A percentile compares a stretch with the other conserved stretches of the same genome.
Evolutionary conservation across 2,329 filamentous ascomycete genomes (phyloP).

Genomic region (Neurospora crassa): DNA sequence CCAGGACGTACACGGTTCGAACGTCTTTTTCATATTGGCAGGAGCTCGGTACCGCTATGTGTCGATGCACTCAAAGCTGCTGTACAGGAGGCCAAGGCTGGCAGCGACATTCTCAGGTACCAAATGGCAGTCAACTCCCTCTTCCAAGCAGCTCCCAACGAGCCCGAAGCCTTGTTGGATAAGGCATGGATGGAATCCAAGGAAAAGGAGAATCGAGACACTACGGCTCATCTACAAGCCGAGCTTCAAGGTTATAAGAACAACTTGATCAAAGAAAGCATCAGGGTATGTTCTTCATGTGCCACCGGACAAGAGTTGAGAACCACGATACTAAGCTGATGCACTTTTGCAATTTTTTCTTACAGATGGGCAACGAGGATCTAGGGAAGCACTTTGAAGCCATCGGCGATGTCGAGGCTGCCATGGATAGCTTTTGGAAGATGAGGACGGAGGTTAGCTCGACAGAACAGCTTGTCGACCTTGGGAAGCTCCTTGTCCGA

Average conservation of each 20-base stretch:
- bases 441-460: slow-evolving; percentile 90
- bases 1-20: slow-evolving; percentile 72
- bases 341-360: neutral
- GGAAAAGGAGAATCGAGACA: slow-evolving; percentile 55
- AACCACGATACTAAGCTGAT: slow-evolving; percentile 1
- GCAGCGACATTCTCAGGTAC: slow-evolving; percentile 66
- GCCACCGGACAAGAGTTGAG: neutral
- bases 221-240: slow-evolving; percentile 67
- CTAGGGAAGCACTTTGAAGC: slow-evolving; percentile 74
- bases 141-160: slow-evolving; percentile 50
- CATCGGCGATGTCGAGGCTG: slow-evolving; percentile 62
- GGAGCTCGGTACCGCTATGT: slow-evolving; percentile 63
- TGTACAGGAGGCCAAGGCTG: slow-evolving; percentile 63
- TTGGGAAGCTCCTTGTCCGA: slow-evolving; percentile 68
- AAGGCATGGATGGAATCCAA: slow-evolving; percentile 64
- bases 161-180: slow-evolving; percentile 60
- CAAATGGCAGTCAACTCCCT: slow-evolving; percentile 58
- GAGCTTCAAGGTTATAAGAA: slow-evolving; percentile 93
- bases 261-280: slow-evolving; percentile 95
- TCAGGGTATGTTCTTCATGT: slow-evolving; percentile 50
- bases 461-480: slow-evolving; percentile 72
- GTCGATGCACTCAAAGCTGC: slow-evolving; percentile 74
- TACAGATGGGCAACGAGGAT: slow-evolving; percentile 88
- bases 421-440: slow-evolving; percentile 67
- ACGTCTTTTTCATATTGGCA: slow-evolving; percentile 73